A percentile compares a stretch with the other conserved stretches of the same genome.
These are phyloP conservation scores for Globisporangium mamillatum DNA, from an alignment of 352 stramenopile genomes.

Conservation along the genomic window DNA sequence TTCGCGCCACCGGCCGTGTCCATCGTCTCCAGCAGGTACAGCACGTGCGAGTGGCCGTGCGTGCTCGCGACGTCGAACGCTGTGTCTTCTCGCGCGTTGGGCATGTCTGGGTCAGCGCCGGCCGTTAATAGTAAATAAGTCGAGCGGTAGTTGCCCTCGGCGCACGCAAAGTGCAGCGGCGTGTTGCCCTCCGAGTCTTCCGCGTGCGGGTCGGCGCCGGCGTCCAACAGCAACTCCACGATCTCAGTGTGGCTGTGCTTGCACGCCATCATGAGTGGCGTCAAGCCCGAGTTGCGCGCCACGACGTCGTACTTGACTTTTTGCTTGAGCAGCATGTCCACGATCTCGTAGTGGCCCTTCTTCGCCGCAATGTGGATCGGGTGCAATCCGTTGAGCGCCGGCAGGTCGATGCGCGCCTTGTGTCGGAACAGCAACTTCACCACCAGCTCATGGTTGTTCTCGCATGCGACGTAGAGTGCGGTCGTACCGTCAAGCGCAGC, in stretches of 20 bases:
- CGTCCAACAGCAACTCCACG: conserved; percentile 70
- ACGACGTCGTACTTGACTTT: conserved; percentile 52
- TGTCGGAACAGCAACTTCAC: conserved; percentile 62
- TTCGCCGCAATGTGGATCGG: conserved; percentile 66
- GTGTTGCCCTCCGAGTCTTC: conserved; percentile 83
- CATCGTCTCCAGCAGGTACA: conserved; percentile 80
- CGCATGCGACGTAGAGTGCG: conserved; percentile 56
- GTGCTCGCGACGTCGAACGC: conserved; percentile 73
- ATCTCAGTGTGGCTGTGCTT: conserved; percentile 52
- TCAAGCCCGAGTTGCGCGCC: conserved; percentile 37
- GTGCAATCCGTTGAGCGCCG: conserved; percentile 44
- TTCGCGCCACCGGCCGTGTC: conserved; percentile 54
- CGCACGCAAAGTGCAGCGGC: conserved; percentile 73
- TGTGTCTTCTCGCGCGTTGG: conserved; percentile 75
- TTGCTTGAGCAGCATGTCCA: conserved; percentile 40
- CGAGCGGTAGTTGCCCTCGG: conserved; percentile 69
- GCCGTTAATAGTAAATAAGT: conserved; percentile 81
- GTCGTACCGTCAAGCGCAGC: conserved; percentile 50
- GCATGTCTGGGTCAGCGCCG: conserved; percentile 81
- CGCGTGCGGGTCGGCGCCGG: conserved; percentile 65
- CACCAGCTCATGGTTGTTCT: conserved; percentile 53
- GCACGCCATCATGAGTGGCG: conserved; percentile 71
- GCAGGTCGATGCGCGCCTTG: conserved; percentile 41
- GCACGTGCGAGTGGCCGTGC: conserved; percentile 65
- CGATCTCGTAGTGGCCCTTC: conserved; percentile 42